A percentile compares a stretch with the other conserved stretches of the same genome.
Evolutionary conservation across 2,329 filamentous ascomycete species (phyloP).

Genomic region (Penicillium italicum): DNA sequence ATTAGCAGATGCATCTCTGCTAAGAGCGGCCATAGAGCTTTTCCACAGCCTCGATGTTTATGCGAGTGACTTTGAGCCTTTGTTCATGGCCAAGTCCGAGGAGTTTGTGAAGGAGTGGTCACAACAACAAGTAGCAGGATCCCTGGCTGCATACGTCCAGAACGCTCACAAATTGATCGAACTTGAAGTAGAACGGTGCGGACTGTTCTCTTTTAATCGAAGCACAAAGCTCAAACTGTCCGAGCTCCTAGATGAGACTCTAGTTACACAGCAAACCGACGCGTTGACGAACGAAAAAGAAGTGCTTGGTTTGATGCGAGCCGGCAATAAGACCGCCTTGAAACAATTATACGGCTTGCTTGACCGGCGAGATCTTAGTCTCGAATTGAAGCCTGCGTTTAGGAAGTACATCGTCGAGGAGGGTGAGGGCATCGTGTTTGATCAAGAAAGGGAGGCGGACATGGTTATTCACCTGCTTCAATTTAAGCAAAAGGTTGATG

Average conservation of each 20-base stretch:
- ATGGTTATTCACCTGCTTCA: slow-evolving; percentile 83
- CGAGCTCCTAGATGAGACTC: slow-evolving; percentile 65
- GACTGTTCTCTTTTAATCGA: slow-evolving; percentile 75
- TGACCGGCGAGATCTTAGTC: slow-evolving; percentile 65
- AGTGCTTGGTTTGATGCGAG: slow-evolving; percentile 68
- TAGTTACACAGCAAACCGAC: slow-evolving; percentile 66
- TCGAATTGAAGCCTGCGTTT: slow-evolving; percentile 69
- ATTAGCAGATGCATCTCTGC: slow-evolving; percentile 60
- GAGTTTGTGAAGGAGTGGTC: slow-evolving; percentile 68
- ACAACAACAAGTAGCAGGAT: slow-evolving; percentile 58
- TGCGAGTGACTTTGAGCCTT: slow-evolving; percentile 71
- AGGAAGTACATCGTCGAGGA: slow-evolving; percentile 71
- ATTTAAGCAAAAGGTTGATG: slow-evolving; percentile 74
- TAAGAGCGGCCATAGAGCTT: slow-evolving; percentile 74
- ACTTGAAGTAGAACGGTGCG: slow-evolving; percentile 71
- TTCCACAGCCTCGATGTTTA: slow-evolving; percentile 84
- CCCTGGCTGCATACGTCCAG: slow-evolving; percentile 71
- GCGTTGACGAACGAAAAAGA: slow-evolving; percentile 64
- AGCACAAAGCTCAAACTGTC: slow-evolving; percentile 77
- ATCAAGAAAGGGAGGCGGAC: slow-evolving; percentile 71
- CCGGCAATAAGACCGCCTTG: slow-evolving; percentile 66
- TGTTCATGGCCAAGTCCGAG: slow-evolving; percentile 65
- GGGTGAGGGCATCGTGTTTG: slow-evolving; percentile 73
- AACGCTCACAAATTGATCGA: slow-evolving; percentile 66
- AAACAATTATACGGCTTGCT: slow-evolving; percentile 75